These are phyloP conservation scores for Simplicillium aogashimaense DNA, from an alignment of 2,329 filamentous ascomycete species.

Conservation along the genomic window DNA sequence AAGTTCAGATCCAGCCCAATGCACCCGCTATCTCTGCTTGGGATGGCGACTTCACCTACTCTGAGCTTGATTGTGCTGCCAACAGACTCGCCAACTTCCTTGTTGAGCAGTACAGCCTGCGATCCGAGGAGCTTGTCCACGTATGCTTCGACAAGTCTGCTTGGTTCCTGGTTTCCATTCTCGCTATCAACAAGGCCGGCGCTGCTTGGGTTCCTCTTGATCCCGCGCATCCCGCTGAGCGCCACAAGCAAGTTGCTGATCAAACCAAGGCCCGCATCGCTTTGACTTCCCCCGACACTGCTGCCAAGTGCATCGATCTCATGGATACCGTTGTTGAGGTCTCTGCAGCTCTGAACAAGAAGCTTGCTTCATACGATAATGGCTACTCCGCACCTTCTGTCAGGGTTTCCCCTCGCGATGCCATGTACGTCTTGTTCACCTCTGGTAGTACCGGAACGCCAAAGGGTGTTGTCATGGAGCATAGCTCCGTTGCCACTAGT, in stretches of 20 bases:
- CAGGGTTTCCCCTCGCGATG: neutral
- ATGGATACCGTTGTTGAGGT: neutral
- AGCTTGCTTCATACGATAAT: neutral
- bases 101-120: slow-evolving; percentile 9
- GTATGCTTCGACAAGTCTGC: slow-evolving; percentile 25
- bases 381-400: neutral
- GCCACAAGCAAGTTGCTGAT: slow-evolving; percentile 1
- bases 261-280: neutral
- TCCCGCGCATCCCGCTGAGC: slow-evolving; percentile 17
- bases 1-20: slow-evolving; percentile 12
- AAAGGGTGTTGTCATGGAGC: slow-evolving; percentile 12
- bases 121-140: slow-evolving; percentile 15
- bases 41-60: slow-evolving; percentile 14
- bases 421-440: slow-evolving; percentile 12
- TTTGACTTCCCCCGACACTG: neutral
- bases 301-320: neutral
- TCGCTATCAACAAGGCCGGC: slow-evolving; percentile 23
- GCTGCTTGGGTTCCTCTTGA: slow-evolving; percentile 22
- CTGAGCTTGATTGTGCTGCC: slow-evolving; percentile 10
- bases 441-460: slow-evolving; percentile 13
- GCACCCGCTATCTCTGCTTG: slow-evolving; percentile 11
- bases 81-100: no score
- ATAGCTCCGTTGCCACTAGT: slow-evolving; percentile 6
- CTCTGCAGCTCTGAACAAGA: neutral
- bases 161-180: slow-evolving; percentile 20